Evolutionary conservation across 192 early-diverging fungal species (phyloP).

Genomic region (Coemansia sp.): DNA sequence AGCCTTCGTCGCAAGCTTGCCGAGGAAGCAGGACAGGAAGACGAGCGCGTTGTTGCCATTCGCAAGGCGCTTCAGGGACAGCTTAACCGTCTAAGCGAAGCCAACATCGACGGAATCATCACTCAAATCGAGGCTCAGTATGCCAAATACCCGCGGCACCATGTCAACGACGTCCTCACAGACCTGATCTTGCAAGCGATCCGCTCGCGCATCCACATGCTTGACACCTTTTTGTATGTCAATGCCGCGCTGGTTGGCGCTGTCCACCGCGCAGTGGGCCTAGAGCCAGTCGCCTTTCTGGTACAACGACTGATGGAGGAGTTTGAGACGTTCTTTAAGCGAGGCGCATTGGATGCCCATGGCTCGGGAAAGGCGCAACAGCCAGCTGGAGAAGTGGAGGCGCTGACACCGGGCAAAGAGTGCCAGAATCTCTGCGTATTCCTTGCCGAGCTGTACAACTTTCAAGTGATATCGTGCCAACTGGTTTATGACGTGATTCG

Average conservation of each 20-base stretch:
- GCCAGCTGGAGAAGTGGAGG: conserved; percentile 14
- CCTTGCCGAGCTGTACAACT: conserved; percentile 85
- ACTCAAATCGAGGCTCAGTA: conserved; percentile 76
- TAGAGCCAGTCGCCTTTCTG: conserved; percentile 82
- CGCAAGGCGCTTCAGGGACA: conserved; percentile 83
- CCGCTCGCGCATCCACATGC: conserved; percentile 77
- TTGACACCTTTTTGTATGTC: conserved; percentile 86
- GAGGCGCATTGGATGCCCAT: conserved; percentile 29
- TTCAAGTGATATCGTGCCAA: conserved; percentile 78
- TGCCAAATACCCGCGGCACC: conserved; percentile 57
- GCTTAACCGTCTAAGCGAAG: conserved; percentile 84
- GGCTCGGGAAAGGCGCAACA: not conserved
- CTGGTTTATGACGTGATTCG: conserved; percentile 87
- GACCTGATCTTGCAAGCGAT: conserved; percentile 74
- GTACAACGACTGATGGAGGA: conserved; percentile 72
- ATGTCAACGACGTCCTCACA: conserved; percentile 85
- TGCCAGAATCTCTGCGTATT: conserved; percentile 79
- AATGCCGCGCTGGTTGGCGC: conserved; percentile 85
- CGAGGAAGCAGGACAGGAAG: conserved; percentile 59
- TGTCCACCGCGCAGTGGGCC: conserved; percentile 76
- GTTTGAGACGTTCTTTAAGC: conserved; percentile 61
- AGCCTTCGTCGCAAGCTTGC: conserved; percentile 66
- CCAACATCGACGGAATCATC: conserved; percentile 89
- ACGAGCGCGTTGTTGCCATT: conserved; percentile 64
- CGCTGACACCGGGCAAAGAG: conserved; percentile 60